A percentile compares a stretch with the other conserved stretches of the same genome.
Evolutionary conservation across 2,329 filamentous ascomycete genomes (phyloP).

Genomic region (Aspergillus costaricaensis): DNA sequence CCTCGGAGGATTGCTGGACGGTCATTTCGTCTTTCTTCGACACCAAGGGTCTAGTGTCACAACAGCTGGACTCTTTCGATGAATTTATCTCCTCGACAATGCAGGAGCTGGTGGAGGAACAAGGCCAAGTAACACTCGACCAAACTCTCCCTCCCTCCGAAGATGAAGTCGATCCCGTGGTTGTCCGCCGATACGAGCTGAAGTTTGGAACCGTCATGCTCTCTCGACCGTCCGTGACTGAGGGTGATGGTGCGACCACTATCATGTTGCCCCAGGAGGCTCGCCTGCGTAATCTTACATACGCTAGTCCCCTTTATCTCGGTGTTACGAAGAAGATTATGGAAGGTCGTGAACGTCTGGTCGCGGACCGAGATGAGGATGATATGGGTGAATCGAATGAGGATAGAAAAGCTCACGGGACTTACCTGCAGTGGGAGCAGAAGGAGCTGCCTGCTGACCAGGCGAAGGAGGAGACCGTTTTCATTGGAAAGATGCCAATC

Average conservation of each 20-base stretch:
- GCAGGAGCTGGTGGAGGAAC: slow-evolving; percentile 91
- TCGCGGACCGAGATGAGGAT: slow-evolving; percentile 67
- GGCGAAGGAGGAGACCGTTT: slow-evolving; percentile 71
- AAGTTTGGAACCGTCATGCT: slow-evolving; percentile 90
- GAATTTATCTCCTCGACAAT: slow-evolving; percentile 94
- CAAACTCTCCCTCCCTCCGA: slow-evolving; percentile 79
- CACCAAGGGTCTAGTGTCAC: slow-evolving; percentile 89
- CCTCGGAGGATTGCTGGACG: slow-evolving; percentile 96
- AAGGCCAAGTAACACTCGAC: slow-evolving; percentile 87
- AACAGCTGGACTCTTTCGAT: slow-evolving; percentile 98
- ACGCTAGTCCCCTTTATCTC: slow-evolving; percentile 87
- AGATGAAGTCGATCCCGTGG: slow-evolving; percentile 72
- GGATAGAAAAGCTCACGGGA: slow-evolving; percentile 48
- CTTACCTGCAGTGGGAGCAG: slow-evolving; percentile 52
- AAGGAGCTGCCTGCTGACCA: slow-evolving; percentile 50
- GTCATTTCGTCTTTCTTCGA: slow-evolving; percentile 98
- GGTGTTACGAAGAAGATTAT: slow-evolving; percentile 83
- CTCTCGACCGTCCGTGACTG: slow-evolving; percentile 85
- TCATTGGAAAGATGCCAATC: slow-evolving; percentile 92
- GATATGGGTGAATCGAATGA: slow-evolving; percentile 56
- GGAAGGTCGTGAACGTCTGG: slow-evolving; percentile 74
- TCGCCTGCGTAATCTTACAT: slow-evolving; percentile 91
- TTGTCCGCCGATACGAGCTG: slow-evolving; percentile 90
- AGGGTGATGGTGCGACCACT: slow-evolving; percentile 85
- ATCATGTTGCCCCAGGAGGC: slow-evolving; percentile 92